Base-by-base conservation (phyloP, 345 rosid species). In the Populus tremula region DNA sequence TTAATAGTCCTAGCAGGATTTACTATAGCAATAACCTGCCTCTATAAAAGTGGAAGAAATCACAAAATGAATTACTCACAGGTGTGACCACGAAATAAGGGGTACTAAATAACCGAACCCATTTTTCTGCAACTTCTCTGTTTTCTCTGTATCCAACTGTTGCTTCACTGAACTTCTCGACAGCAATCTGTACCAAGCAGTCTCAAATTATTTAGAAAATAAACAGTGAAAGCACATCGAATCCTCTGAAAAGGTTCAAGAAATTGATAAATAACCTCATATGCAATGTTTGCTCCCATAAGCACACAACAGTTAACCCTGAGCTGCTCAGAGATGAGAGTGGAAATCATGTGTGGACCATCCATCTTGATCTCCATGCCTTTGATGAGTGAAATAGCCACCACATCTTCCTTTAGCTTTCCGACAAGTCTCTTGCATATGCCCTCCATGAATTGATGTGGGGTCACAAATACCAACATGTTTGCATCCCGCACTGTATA, bases 231-330 rank as follows among this genome's bases (percentile, higher is more conserved):
- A 67, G 17, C 35, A 63, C 8, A 27, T 12, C 17, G 49, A 65
- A 71, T 47, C 49, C 21, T 17, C 16, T 23, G 11, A n/a, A 36
- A 70, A 38, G 25, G 11, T 23, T 41, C 38, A 45, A 16, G n/a
- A 85, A 78, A 72, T 54, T 16, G 29, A 36, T 8, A 41, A 72
- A 49, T 74, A 70, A 90, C 99, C 93, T 96, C 99, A 75, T 91
- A 93, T 16, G 99, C 99, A 68, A 96, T 94, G 82, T 96, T 93
- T 47, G 97, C 98, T 18, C 99, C 97, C 98, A 93, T 96, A 69
- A 96, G 88, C 79, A 96, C 99, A 77, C 92, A 93, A 64, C 97
- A 93, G 27, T 87, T 88, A 80, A 92, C 77, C 39, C 91, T 90
- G 21, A 96, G 97, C 81, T 84, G 88, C 81, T 86, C 83, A 0